A percentile compares a stretch with the other conserved stretches of the same genome.
Conservation (phyloP, 2,329 filamentous ascomycete genomes). For the Fusarium metavorans region DNA sequence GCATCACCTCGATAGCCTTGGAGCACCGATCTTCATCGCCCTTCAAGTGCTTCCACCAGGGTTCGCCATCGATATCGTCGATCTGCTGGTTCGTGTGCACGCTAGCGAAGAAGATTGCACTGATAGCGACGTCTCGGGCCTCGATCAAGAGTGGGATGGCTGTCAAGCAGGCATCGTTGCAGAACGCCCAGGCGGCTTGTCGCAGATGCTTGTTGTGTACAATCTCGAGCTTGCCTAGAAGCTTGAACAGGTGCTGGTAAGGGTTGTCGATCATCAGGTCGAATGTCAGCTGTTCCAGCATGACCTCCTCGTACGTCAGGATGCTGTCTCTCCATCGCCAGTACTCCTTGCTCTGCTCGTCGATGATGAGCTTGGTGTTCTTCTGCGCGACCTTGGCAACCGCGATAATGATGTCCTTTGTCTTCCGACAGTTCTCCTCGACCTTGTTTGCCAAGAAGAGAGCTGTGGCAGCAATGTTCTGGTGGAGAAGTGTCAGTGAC, state of each 20-base stretch:
- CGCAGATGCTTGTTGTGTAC: slow-evolving; percentile 85
- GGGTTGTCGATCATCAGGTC: slow-evolving; percentile 92
- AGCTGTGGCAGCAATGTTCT: slow-evolving; percentile 89
- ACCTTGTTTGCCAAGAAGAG: slow-evolving; percentile 97
- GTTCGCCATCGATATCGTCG: slow-evolving; percentile 78
- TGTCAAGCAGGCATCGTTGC: slow-evolving; percentile 90
- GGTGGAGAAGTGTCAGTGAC: slow-evolving; percentile 29
- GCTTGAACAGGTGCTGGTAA: slow-evolving; percentile 85
- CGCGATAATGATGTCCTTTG: slow-evolving; percentile 92
- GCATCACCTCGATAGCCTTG: slow-evolving; percentile 81
- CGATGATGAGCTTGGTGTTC: slow-evolving; percentile 87
- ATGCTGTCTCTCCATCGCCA: slow-evolving; percentile 98
- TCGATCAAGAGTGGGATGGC: slow-evolving; percentile 85
- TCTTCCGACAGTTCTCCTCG: slow-evolving; percentile 96
- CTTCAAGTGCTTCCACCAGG: slow-evolving; percentile 89
- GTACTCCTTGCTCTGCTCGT: slow-evolving; percentile 98
- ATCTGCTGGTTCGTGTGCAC: slow-evolving; percentile 80
- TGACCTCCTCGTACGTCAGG: slow-evolving; percentile 88
- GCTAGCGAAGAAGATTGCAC: slow-evolving; percentile 87
- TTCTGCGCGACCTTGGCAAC: slow-evolving; percentile 97
- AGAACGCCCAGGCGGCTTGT: slow-evolving; percentile 91
- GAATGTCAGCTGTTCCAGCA: slow-evolving; percentile 93
- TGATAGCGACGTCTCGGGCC: slow-evolving; percentile 84
- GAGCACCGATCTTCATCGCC: slow-evolving; percentile 78
- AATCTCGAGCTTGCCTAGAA: slow-evolving; percentile 78